Evolutionary conservation across 805 yeast species (phyloP).

Genomic region (Ogataea wickerhamii): DNA sequence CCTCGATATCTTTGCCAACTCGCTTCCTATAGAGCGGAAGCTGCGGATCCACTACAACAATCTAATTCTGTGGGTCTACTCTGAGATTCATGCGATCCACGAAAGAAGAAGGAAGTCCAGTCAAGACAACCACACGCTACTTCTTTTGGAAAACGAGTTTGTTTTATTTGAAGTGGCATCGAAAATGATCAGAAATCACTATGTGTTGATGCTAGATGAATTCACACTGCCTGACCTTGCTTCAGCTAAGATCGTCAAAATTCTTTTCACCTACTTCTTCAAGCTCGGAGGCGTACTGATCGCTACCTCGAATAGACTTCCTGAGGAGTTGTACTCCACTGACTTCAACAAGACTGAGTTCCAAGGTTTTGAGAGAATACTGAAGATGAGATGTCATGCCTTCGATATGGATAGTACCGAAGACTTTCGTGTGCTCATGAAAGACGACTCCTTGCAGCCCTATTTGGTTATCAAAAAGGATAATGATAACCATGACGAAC

Average conservation of each 20-base stretch:
- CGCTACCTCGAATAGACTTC: slow-evolving; percentile 70
- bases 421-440: slow-evolving; percentile 50
- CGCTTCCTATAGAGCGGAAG: slow-evolving; percentile 60
- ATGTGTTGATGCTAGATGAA: slow-evolving; percentile 64
- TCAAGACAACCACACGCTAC: slow-evolving; percentile 31
- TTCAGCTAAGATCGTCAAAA: slow-evolving; percentile 63
- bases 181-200: slow-evolving; percentile 53
- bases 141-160: slow-evolving; percentile 56
- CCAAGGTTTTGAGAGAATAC: slow-evolving; percentile 50
- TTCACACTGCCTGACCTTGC: slow-evolving; percentile 77
- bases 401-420: slow-evolving; percentile 56
- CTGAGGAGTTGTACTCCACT: slow-evolving; percentile 67
- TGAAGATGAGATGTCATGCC: slow-evolving; percentile 56
- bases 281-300: slow-evolving; percentile 71
- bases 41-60: slow-evolving; percentile 69
- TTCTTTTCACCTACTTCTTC: slow-evolving; percentile 64
- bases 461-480: slow-evolving; percentile 33
- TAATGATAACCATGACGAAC: slow-evolving; percentile 22
- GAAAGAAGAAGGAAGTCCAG: slow-evolving; percentile 36
- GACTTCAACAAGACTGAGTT: slow-evolving; percentile 59
- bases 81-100: slow-evolving; percentile 55
- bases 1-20: slow-evolving; percentile 66
- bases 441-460: slow-evolving; percentile 26
- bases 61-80: slow-evolving; percentile 65
- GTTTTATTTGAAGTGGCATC: slow-evolving; percentile 64